Percentiles rank a stretch among this genome's conserved stretches.
phyloP scores from a whole-genome alignment of 345 rosid species.

The Eucalyptus albens region DNA sequence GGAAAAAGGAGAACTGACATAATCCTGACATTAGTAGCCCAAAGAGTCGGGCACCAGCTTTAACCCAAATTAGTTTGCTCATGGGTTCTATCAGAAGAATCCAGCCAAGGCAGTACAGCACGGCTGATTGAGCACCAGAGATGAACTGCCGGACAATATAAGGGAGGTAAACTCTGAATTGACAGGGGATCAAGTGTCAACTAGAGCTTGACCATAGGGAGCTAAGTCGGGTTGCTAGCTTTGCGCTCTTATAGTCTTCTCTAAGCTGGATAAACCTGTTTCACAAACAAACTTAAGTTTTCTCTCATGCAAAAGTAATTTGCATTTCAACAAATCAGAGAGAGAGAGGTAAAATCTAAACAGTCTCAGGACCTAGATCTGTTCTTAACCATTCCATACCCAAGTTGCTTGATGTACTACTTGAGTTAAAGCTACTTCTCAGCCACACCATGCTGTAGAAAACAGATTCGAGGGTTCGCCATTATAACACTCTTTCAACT shows the following conservation, averaged over 20 bases:
- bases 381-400: not conserved
- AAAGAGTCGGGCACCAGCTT: not conserved
- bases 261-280: constrained; percentile 90
- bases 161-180: not conserved
- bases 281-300: not conserved
- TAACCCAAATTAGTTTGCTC: not conserved
- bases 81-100: not conserved
- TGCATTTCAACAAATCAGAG: not conserved
- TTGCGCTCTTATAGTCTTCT: constrained; percentile 93
- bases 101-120: not conserved
- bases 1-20: not conserved
- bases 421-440: not conserved
- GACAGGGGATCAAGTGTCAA: not conserved
- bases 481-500: not conserved
- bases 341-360: not conserved
- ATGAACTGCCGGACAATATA: not conserved
- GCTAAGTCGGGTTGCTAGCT: constrained; percentile 80
- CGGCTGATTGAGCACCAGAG: not conserved
- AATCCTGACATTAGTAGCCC: not conserved
- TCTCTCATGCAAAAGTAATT: not conserved
- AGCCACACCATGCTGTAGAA: not conserved
- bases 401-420: not conserved
- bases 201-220: constrained; percentile 70
- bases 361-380: not conserved
- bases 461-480: not conserved